These are phyloP conservation scores for Fraxinus sp. DNA, from an alignment of 305 asterid species.

Conservation along the genomic window DNA sequence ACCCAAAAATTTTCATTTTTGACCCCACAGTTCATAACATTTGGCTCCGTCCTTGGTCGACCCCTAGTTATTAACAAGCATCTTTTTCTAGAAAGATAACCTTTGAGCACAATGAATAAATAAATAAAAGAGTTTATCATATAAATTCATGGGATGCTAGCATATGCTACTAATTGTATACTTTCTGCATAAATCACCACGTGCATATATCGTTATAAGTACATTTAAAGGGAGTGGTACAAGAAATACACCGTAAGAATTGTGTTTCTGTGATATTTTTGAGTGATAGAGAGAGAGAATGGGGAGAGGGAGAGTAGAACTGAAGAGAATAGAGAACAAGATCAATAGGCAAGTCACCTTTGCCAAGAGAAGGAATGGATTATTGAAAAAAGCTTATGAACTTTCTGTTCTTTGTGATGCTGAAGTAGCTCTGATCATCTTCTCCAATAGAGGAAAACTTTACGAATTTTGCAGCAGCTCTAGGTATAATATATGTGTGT, in stretches of 20 bases:
- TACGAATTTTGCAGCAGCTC: conserved; percentile 99
- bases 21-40: too few relatives aligned
- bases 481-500: conserved; percentile 53
- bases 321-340: conserved; percentile 98
- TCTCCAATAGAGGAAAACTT: conserved; percentile 99
- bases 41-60: too few relatives aligned
- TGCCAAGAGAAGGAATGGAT: conserved; percentile 92
- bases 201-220: not conserved
- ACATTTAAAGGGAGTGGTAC: not conserved
- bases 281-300: conserved; percentile 29
- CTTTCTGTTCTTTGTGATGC: conserved; percentile 93
- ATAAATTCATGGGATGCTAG: not conserved
- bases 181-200: not conserved
- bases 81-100: too few relatives aligned
- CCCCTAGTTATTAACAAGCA: too few relatives aligned
- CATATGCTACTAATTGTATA: conserved; percentile 8
- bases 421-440: conserved; percentile 93
- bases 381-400: conserved; percentile 95
- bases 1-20: too few relatives aligned
- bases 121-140: not conserved
- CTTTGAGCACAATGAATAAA: too few relatives aligned
- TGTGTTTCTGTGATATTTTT: not conserved
- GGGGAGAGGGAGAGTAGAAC: conserved; percentile 99
- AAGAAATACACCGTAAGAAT: not conserved
- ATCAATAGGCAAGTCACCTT: conserved; percentile 96